These are phyloP conservation scores for Cinnamomum chago DNA, from an alignment of 164 flowering plant genomes.

Conservation along the genomic window DNA sequence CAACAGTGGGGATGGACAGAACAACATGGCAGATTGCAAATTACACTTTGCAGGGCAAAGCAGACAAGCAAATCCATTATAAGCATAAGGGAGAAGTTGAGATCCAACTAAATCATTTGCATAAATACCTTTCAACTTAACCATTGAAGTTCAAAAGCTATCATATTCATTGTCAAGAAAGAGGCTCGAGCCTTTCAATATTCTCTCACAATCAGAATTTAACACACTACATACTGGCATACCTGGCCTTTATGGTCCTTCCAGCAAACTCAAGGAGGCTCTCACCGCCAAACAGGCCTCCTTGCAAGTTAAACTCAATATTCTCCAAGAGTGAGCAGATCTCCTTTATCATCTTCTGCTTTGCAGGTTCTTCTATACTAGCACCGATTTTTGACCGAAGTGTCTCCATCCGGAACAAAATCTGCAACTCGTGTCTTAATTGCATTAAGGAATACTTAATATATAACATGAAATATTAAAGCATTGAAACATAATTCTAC, in stretches of 20 bases:
- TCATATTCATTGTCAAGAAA: conserved; percentile 1
- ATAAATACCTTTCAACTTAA: neutral
- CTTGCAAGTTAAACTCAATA: conserved; percentile 66
- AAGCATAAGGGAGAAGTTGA: too few relatives aligned
- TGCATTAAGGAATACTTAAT: conserved; percentile 43
- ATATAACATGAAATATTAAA: neutral
- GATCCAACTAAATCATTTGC: too few relatives aligned
- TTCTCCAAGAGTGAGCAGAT: conserved; percentile 67
- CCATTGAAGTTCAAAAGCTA: neutral
- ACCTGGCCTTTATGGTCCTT: conserved; percentile 73
- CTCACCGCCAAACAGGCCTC: conserved; percentile 81
- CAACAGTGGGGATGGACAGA: too few relatives aligned
- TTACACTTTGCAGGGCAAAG: too few relatives aligned
- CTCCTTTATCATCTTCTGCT: conserved; percentile 72
- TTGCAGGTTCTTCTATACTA: conserved; percentile 37
- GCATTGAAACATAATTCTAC: neutral
- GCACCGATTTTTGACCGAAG: conserved; percentile 50
- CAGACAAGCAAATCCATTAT: too few relatives aligned
- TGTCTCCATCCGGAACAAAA: conserved; percentile 90
- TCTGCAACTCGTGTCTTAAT: conserved; percentile 79
- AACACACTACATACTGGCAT: neutral
- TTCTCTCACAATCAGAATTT: neutral
- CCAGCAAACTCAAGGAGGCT: conserved; percentile 68
- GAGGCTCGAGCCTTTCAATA: neutral
- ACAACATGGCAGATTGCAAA: too few relatives aligned